Evolutionary conservation across 305 asterid genomes (phyloP).

Genomic region (Fraxinus angustifolia): DNA sequence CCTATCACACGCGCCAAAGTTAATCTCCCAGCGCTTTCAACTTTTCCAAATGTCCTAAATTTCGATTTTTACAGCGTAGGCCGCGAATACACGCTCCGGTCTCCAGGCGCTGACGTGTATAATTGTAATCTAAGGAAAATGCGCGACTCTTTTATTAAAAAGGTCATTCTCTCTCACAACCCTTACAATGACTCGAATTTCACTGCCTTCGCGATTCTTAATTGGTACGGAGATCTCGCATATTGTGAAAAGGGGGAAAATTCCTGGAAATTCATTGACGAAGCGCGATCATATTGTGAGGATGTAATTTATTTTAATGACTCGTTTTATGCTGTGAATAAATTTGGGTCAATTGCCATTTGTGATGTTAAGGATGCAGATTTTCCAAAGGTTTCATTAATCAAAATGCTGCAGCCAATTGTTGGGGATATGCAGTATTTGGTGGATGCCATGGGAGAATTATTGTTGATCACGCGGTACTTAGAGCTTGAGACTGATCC

Average conservation of each 20-base stretch:
- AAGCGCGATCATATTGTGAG: conserved; percentile 46
- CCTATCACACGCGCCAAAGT: conserved; percentile 58
- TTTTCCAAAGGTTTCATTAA: conserved; percentile 34
- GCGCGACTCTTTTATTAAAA: conserved; percentile 62
- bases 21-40: conserved; percentile 55
- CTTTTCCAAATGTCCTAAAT: conserved; percentile 50
- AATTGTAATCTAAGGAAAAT: conserved; percentile 47
- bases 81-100: conserved; percentile 50
- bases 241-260: conserved; percentile 45
- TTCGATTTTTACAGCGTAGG: conserved; percentile 56
- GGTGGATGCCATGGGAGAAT: conserved; percentile 60
- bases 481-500: conserved; percentile 46
- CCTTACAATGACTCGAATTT: conserved; percentile 37
- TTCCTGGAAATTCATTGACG: conserved; percentile 52
- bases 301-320: conserved; percentile 54
- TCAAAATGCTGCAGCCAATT: conserved; percentile 29
- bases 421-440: conserved; percentile 69
- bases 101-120: conserved; percentile 28
- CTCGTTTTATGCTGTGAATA: conserved; percentile 53
- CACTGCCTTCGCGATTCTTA: conserved; percentile 51
- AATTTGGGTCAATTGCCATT: conserved; percentile 50
- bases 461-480: conserved; percentile 52
- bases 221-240: conserved; percentile 46
- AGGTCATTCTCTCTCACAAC: conserved; percentile 54
- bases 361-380: conserved; percentile 38